Conservation (phyloP, 306 rosid species). For the Lablab purpureus region DNA sequence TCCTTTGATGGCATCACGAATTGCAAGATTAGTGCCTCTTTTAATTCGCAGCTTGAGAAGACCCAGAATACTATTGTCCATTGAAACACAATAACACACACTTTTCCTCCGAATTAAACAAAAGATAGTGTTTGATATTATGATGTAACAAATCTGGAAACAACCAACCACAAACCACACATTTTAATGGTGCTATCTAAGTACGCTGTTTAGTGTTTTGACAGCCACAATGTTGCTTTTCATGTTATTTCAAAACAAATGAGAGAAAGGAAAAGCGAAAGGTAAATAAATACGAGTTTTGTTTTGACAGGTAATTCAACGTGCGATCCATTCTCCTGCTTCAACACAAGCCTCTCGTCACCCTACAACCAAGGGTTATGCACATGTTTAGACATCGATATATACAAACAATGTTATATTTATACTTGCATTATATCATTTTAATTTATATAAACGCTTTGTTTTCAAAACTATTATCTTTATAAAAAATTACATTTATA, state of each 20-base stretch:
- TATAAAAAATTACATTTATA: too few relatives aligned
- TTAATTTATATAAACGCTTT: too few relatives aligned
- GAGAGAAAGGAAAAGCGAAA: background rate
- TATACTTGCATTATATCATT: too few relatives aligned
- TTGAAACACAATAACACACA: constrained; percentile 9
- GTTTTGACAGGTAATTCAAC: background rate
- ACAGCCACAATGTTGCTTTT: too few relatives aligned
- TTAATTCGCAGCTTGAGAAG: constrained; percentile 73
- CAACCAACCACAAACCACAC: too few relatives aligned
- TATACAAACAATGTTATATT: too few relatives aligned
- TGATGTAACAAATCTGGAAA: too few relatives aligned
- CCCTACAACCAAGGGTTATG: background rate
- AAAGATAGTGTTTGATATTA: too few relatives aligned
- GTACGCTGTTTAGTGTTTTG: background rate
- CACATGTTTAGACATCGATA: too few relatives aligned
- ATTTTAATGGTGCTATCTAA: background rate
- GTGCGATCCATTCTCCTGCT: background rate
- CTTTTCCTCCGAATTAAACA: too few relatives aligned
- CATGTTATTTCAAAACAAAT: background rate
- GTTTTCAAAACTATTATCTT: too few relatives aligned
- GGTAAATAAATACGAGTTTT: too few relatives aligned
- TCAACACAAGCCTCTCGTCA: background rate
- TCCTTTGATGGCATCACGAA: constrained; percentile 61
- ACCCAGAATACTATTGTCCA: constrained; percentile 61
- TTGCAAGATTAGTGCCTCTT: constrained; percentile 70